A percentile compares a stretch with the other conserved stretches of the same genome.
Conservation (phyloP, 805 yeast genomes). For the Saccharomycopsis fibuligera region DNA sequence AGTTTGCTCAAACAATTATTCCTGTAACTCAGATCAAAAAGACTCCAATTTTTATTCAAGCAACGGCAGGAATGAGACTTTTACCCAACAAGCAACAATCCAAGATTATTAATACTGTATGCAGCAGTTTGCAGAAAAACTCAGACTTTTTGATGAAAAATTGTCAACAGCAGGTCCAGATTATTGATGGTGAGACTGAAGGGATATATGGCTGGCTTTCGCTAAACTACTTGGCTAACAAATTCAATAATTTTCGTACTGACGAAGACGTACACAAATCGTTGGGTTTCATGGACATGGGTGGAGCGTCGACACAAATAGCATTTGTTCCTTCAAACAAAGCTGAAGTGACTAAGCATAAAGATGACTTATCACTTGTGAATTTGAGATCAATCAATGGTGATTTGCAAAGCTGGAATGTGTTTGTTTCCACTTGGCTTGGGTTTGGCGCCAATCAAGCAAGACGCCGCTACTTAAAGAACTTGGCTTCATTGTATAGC, state of each 20-base stretch:
- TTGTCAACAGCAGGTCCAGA: conserved; percentile 69
- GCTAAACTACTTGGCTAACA: conserved; percentile 73
- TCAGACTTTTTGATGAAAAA: conserved; percentile 47
- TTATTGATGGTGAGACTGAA: conserved; percentile 91
- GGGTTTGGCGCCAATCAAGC: conserved; percentile 98
- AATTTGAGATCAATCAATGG: conserved; percentile 68
- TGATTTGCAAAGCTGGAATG: conserved; percentile 64
- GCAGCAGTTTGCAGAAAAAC: conserved; percentile 46
- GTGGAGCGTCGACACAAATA: conserved; percentile 95
- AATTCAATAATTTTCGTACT: conserved; percentile 43
- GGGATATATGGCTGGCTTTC: conserved; percentile 96
- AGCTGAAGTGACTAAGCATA: conserved; percentile 56
- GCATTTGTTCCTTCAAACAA: conserved; percentile 77
- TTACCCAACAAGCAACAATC: conserved; percentile 48
- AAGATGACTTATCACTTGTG: conserved; percentile 66
- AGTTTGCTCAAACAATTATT: conserved; percentile 62
- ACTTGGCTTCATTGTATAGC: conserved; percentile 46
- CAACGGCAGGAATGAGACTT: conserved; percentile 96
- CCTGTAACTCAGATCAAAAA: conserved; percentile 53
- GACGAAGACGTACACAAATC: conserved; percentile 41
- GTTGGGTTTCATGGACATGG: conserved; percentile 97
- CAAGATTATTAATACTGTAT: conserved; percentile 52
- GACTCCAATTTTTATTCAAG: conserved; percentile 86
- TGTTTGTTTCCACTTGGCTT: conserved; percentile 93
- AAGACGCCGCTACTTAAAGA: conserved; percentile 59